phyloP scores from a whole-genome alignment of 176 grass and related monocot genomes.

The Ananas comosus region DNA sequence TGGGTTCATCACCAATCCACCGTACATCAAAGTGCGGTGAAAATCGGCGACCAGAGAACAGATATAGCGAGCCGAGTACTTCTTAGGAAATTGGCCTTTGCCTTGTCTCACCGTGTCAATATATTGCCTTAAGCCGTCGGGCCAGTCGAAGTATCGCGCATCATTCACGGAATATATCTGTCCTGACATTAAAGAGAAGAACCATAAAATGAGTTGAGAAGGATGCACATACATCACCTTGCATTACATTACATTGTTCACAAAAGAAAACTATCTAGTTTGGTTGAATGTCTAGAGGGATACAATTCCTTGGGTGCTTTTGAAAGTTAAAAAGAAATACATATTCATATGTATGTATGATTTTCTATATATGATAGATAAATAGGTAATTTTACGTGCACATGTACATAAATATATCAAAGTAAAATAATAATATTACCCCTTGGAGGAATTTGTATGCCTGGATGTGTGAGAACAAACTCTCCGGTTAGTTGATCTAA shows the following conservation, averaged over 20 bases:
- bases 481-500: slow-evolving; percentile 69
- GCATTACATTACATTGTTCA: neutral
- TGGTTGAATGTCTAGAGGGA: too few relatives aligned
- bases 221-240: neutral
- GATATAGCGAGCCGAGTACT: slow-evolving; percentile 85
- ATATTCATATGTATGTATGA: too few relatives aligned
- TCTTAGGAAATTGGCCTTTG: slow-evolving; percentile 80
- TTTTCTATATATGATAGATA: too few relatives aligned
- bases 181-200: slow-evolving; percentile 35
- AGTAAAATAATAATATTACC: slow-evolving; percentile 29
- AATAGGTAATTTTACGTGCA: too few relatives aligned
- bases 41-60: slow-evolving; percentile 91
- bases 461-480: slow-evolving; percentile 81
- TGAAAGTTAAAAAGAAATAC: too few relatives aligned
- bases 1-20: slow-evolving; percentile 88
- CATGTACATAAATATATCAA: too few relatives aligned
- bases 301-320: too few relatives aligned
- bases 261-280: neutral
- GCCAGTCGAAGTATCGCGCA: slow-evolving; percentile 88
- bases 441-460: slow-evolving; percentile 63
- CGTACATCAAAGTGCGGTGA: slow-evolving; percentile 73
- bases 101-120: slow-evolving; percentile 91
- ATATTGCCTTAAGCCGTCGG: slow-evolving; percentile 71
- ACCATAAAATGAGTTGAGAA: neutral
- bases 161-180: slow-evolving; percentile 98